A percentile compares a stretch with the other conserved stretches of the same genome.
Evolutionary conservation across 116 monocot species (phyloP).

Genomic region (Cymodocea nodosa): DNA sequence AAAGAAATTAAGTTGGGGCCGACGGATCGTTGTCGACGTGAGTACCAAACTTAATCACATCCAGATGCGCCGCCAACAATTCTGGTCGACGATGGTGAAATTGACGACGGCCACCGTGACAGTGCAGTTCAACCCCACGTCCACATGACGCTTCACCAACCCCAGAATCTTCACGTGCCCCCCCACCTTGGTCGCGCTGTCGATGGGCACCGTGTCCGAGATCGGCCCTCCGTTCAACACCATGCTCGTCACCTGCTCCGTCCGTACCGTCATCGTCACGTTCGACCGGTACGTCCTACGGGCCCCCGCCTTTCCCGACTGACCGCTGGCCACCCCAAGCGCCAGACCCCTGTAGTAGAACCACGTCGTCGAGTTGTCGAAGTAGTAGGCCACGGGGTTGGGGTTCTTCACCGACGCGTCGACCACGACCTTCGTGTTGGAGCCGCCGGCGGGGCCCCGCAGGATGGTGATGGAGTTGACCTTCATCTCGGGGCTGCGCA

Average conservation of each 20-base stretch:
- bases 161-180: constrained; percentile 37
- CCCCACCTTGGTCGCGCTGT: constrained; percentile 25
- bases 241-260: not conserved
- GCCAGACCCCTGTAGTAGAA: constrained; percentile 7
- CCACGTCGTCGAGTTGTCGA: constrained; percentile 2
- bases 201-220: constrained; percentile 8
- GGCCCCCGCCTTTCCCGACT: not conserved
- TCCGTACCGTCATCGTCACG: constrained; percentile 11
- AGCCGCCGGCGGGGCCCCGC: not conserved
- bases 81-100: constrained; percentile 19
- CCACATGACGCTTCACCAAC: constrained; percentile 17
- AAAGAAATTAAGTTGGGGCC: too few relatives aligned
- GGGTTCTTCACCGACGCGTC: constrained; percentile 17
- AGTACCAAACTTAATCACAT: not conserved
- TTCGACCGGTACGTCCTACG: constrained; percentile 3
- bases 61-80: constrained; percentile 21
- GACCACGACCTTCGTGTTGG: constrained; percentile 6
- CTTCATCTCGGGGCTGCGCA: constrained; percentile 11
- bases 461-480: constrained; percentile 15
- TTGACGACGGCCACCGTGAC: constrained; percentile 3
- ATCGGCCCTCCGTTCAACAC: not conserved
- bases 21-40: too few relatives aligned
- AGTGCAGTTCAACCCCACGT: constrained; percentile 19
- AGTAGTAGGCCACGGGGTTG: constrained; percentile 12
- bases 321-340: constrained; percentile 1